Conservation (phyloP, 1,284 basidiomycete species). For the Cryptococcus sp. region DNA sequence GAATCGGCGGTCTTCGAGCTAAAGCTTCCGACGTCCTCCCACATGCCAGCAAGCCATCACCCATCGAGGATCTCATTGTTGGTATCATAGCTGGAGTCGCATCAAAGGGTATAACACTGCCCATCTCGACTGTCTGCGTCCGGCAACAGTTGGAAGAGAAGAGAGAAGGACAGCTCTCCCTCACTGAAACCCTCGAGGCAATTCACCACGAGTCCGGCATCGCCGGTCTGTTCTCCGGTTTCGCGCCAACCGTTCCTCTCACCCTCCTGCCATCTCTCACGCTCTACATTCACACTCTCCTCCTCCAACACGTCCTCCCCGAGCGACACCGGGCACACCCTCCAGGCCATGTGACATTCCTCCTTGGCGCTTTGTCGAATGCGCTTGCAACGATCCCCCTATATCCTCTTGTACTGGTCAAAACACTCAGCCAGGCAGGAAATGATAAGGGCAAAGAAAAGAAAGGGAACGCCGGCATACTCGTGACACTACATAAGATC, state of each 20-base stretch:
- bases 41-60: background rate
- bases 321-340: constrained; percentile 42
- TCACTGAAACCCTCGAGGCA: constrained; percentile 19
- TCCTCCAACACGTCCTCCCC: constrained; percentile 46
- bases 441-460: constrained; percentile 10
- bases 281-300: constrained; percentile 50
- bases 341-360: constrained; percentile 49
- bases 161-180: constrained; percentile 7
- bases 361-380: constrained; percentile 54
- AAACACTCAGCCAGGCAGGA: constrained; percentile 46
- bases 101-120: constrained; percentile 54
- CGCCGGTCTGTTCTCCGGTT: constrained; percentile 39
- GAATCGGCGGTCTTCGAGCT: constrained; percentile 23
- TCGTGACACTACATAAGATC: constrained; percentile 54
- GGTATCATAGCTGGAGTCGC: constrained; percentile 55
- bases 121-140: constrained; percentile 56
- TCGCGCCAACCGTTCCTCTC: constrained; percentile 30
- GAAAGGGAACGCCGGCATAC: constrained; percentile 8
- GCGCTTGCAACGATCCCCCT: constrained; percentile 50
- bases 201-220: constrained; percentile 32
- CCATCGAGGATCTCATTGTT: constrained; percentile 52
- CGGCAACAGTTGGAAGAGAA: constrained; percentile 51
- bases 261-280: constrained; percentile 44
- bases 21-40: constrained; percentile 14
- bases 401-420: constrained; percentile 54